A percentile compares a stretch with the other conserved stretches of the same genome.
These are phyloP conservation scores for Diaporthe humulicola DNA, from an alignment of 2,329 filamentous ascomycete species.

Conservation along the genomic window DNA sequence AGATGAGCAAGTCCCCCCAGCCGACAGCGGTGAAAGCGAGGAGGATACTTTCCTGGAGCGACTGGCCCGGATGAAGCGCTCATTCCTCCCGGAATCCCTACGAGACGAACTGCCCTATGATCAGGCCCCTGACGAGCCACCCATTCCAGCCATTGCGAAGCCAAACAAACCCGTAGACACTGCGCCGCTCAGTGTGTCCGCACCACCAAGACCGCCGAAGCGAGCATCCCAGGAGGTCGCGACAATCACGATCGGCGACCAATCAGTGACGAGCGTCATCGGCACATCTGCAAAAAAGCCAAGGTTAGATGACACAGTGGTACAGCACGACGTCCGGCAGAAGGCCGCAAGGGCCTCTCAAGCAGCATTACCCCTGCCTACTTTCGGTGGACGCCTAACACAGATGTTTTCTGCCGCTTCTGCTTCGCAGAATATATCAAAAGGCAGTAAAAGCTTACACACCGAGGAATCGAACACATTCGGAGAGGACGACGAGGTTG, in stretches of 20 bases:
- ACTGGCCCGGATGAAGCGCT: slow-evolving; percentile 35
- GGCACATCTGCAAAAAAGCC: slow-evolving; percentile 67
- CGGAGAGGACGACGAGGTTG: slow-evolving; percentile 38
- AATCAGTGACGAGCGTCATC: slow-evolving; percentile 75
- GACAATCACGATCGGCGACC: slow-evolving; percentile 81
- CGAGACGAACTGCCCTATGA: slow-evolving; percentile 40
- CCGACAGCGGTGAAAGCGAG: neutral
- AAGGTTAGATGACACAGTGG: slow-evolving; percentile 54
- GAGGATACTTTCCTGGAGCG: slow-evolving; percentile 32
- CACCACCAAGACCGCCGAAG: slow-evolving; percentile 58
- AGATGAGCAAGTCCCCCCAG: neutral
- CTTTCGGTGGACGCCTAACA: slow-evolving; percentile 58
- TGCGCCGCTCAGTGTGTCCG: slow-evolving; percentile 42
- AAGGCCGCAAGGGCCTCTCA: slow-evolving; percentile 48
- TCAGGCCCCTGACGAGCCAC: slow-evolving; percentile 43
- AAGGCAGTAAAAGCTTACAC: slow-evolving; percentile 41
- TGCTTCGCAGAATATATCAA: slow-evolving; percentile 40
- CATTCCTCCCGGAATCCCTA: slow-evolving; percentile 32
- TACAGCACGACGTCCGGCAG: slow-evolving; percentile 47
- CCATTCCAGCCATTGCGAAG: slow-evolving; percentile 51
- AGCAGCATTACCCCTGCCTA: slow-evolving; percentile 50
- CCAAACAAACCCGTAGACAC: slow-evolving; percentile 48
- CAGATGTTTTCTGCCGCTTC: slow-evolving; percentile 59
- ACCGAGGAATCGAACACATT: slow-evolving; percentile 39
- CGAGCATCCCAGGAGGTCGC: slow-evolving; percentile 74